Base-by-base conservation (phyloP, 192 early-diverging fungal species). In the Lunasporangiospora selenospora region DNA sequence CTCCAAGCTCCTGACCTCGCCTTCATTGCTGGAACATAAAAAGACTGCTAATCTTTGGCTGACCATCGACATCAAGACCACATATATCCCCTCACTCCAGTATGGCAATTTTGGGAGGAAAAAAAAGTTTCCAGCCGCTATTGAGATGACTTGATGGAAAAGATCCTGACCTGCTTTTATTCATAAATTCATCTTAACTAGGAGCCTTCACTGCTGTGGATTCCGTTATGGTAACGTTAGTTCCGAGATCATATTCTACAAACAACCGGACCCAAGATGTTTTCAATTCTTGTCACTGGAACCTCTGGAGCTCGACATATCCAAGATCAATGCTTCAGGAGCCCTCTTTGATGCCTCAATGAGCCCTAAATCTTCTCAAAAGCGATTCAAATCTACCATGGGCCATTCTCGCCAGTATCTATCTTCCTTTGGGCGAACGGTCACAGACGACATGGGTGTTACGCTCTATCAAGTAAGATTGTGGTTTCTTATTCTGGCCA, bases 271-370 rank as follows among this genome's bases (percentile, higher is more conserved):
- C 38, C 82, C 85, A 8, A 59, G 69, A 13, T 69, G 63, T 16
- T 77, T 88, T 23, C 90, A 92, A 47, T 92, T 88, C 55, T 66
- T 88, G 13, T 88, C 88, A 15, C 73, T 88, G 1, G 81, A 89
- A 18, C 88, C 90, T 3, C 62, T 92, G 9, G 77, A 81, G 15
- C 61, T 92, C 3, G 90, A 92, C 58, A 81, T 92, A 3, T 85
- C 87, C 4, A 53, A 70, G 13, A 57, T 77, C 38, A 79, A 71
- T 52, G 39, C 55, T 2, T 56, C 51, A 18, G 65, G 64, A n/a
- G 46, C 59, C 19, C 50, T 69, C 12, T 56, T 73, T 52, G 67
- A 76, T 32, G 66, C 66, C 6, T 62, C 77, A 21, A 37, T 66
- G 33, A 73, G 67, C 31, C 62, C 75, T 8, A 76, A 67, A 11